phyloP scores from a whole-genome alignment of 2,329 filamentous ascomycete genomes.

The Raffaelea arxii region DNA sequence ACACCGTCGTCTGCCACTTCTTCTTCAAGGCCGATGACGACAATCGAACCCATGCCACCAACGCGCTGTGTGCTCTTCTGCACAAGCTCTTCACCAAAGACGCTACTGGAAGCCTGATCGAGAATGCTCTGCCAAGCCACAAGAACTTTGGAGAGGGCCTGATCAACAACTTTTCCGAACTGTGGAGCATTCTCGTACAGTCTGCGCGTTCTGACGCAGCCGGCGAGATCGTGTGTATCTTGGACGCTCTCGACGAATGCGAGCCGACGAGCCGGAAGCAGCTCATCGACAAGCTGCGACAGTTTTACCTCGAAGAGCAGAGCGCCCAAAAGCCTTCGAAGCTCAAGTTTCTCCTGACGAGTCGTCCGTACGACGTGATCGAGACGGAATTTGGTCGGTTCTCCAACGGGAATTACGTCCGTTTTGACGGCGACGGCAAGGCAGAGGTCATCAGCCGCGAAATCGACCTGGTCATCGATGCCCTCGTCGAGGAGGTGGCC shows the following conservation, averaged over 20 bases:
- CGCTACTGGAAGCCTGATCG: conserved; percentile 7
- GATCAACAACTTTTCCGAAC: conserved; percentile 5
- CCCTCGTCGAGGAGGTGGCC: conserved; percentile 12
- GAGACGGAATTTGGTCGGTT: conserved; percentile 11
- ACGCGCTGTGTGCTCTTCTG: conserved; percentile 17
- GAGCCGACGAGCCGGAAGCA: conserved; percentile 5
- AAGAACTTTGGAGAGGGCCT: conserved; percentile 7
- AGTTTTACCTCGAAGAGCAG: conserved; percentile 6
- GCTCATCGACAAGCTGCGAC: conserved; percentile 11
- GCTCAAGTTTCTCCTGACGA: conserved; percentile 24
- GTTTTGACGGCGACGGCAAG: conserved; percentile 19
- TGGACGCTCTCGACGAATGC: conserved; percentile 25
- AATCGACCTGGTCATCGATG: conserved; percentile 21
- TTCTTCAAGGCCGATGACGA: conserved; percentile 24
- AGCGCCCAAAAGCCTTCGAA: conserved; percentile 1
- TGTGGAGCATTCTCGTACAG: conserved; percentile 13
- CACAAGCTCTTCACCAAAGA: conserved; percentile 18
- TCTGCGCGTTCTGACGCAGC: conserved; percentile 4
- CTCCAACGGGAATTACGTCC: conserved; percentile 11
- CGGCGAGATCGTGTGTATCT: conserved; percentile 18
- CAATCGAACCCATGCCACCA: conserved; percentile 10
- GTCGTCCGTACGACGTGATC: conserved; percentile 19
- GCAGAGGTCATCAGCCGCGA: conserved; percentile 18
- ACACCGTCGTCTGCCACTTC: conserved; percentile 20
- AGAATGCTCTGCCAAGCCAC: conserved; percentile 1